These are phyloP conservation scores for Coleophoma eucalyptorum DNA, from an alignment of 2,329 filamentous ascomycete species.

Conservation along the genomic window DNA sequence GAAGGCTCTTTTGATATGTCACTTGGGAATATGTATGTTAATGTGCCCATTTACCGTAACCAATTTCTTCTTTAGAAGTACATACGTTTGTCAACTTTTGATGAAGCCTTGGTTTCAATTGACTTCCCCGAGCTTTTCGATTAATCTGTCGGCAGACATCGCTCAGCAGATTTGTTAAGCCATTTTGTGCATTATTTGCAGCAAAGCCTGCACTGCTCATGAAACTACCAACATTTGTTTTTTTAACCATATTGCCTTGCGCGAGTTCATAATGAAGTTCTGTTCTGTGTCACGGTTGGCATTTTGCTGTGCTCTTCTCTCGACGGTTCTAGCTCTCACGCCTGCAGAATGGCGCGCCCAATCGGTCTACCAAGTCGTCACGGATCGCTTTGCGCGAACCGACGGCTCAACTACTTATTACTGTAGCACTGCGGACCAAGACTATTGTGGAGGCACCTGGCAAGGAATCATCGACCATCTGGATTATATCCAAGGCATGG, in stretches of 20 bases:
- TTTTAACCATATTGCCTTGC: neutral
- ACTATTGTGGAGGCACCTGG: constrained; percentile 45
- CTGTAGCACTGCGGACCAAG: constrained; percentile 17
- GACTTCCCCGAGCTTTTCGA: too few species aligned
- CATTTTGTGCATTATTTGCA: too few species aligned
- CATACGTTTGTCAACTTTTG: too few species aligned
- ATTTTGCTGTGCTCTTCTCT: constrained; percentile 1
- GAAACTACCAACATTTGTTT: neutral
- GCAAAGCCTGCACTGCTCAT: too few species aligned
- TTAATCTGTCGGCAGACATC: too few species aligned
- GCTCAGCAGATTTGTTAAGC: too few species aligned
- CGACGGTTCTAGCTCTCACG: constrained; percentile 14
- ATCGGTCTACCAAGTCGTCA: constrained; percentile 42
- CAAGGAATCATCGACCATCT: constrained; percentile 34
- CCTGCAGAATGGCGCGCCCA: constrained; percentile 33
- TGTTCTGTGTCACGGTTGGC: constrained; percentile 4
- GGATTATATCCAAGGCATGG: constrained; percentile 38
- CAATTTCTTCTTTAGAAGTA: too few species aligned
- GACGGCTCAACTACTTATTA: constrained; percentile 27
- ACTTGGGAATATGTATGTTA: too few species aligned
- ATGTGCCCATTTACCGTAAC: too few species aligned
- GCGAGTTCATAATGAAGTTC: constrained; percentile 11
- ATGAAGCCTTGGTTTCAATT: too few species aligned
- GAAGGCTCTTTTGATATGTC: too few species aligned
- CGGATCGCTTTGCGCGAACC: constrained; percentile 39